Evolutionary conservation across 225 moss, liverwort and hornwort genomes (phyloP).

Genomic region (Takakia lepidozioides): DNA sequence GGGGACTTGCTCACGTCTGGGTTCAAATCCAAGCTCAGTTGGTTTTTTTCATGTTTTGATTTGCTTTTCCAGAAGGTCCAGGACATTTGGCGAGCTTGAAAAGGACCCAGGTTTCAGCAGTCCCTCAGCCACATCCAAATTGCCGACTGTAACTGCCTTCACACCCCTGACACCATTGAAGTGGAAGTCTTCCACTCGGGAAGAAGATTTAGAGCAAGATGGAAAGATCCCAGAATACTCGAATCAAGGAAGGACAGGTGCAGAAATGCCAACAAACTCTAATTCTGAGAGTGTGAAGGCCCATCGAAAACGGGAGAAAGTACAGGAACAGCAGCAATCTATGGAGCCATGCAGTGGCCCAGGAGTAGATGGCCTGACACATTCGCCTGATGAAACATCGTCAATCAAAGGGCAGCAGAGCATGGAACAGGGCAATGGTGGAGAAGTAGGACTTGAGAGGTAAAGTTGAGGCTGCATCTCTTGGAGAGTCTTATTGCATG

Average conservation of each 20-base stretch:
- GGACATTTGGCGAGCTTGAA: conserved; percentile 23
- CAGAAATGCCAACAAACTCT: conserved; percentile 21
- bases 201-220: conserved; percentile 22
- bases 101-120: conserved; percentile 15
- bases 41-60: too few species aligned
- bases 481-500: too few species aligned
- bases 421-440: conserved; percentile 1
- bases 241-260: too few species aligned
- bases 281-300: conserved; percentile 25
- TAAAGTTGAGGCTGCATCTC: background rate
- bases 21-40: too few species aligned
- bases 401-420: background rate
- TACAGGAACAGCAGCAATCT: background rate
- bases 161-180: conserved; percentile 35
- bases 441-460: conserved; percentile 6
- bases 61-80: conserved; percentile 35
- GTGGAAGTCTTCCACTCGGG: conserved; percentile 44
- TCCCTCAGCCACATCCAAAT: conserved; percentile 10
- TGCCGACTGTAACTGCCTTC: conserved; percentile 13
- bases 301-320: conserved; percentile 17
- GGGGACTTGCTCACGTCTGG: too few species aligned
- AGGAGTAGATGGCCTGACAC: conserved; percentile 4
- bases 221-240: too few species aligned
- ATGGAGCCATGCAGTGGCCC: background rate
- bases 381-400: background rate